Conservation (phyloP, 805 yeast genomes). For the Tetrapisispora pingtungensis region DNA sequence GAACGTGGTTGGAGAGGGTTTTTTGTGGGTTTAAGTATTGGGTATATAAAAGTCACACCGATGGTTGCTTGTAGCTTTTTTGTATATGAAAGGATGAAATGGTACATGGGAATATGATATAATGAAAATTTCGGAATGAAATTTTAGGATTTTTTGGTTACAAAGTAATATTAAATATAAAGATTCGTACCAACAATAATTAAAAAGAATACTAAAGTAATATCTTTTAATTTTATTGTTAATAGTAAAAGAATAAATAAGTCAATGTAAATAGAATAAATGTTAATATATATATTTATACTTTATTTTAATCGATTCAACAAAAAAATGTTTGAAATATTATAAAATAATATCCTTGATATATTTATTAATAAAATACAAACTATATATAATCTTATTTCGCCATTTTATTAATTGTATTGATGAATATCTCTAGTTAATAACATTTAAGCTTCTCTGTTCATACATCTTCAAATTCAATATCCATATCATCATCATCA, state of each 20-base stretch:
- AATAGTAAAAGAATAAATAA: too few species aligned
- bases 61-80: constrained; percentile 96
- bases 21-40: constrained; percentile 90
- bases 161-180: too few species aligned
- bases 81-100: constrained; percentile 83
- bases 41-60: constrained; percentile 89
- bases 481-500: constrained; percentile 28
- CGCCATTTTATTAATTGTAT: too few species aligned
- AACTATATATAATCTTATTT: neutral
- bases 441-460: neutral
- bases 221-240: too few species aligned
- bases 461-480: constrained; percentile 29
- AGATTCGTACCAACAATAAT: too few species aligned
- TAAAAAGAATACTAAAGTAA: too few species aligned
- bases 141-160: too few species aligned
- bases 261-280: neutral
- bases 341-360: neutral
- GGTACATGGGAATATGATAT: constrained; percentile 48
- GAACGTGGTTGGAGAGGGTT: constrained; percentile 82
- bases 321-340: too few species aligned
- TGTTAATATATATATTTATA: too few species aligned
- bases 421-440: too few species aligned
- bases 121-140: neutral
- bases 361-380: neutral
- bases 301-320: too few species aligned